Evolutionary conservation across 345 rosid genomes (phyloP).

Genomic region (thale cress (Arabidopsis thaliana)): DNA sequence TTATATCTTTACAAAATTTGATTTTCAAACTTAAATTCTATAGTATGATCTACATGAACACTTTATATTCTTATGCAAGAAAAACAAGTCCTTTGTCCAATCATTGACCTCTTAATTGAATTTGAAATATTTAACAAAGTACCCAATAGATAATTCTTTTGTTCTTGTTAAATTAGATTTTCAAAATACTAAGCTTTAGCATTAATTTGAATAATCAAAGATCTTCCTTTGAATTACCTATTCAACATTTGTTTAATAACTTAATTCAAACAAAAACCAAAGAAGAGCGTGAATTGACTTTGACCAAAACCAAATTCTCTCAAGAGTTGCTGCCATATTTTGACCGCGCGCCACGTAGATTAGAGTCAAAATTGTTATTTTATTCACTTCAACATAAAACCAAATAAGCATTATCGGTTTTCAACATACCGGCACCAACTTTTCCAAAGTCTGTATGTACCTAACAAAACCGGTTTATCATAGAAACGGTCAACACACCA

Average conservation of each 20-base stretch:
- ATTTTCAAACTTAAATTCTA: background rate
- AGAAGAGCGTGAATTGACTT: conserved; percentile 26
- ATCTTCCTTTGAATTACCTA: background rate
- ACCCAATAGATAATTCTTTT: no score
- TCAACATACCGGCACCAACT: conserved; percentile 10
- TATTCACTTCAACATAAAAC: background rate
- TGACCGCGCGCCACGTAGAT: conserved; percentile 3
- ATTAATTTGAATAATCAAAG: conserved; percentile 17
- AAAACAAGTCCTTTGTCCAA: background rate
- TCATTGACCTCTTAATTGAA: background rate
- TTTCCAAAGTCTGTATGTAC: background rate
- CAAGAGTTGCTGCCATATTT: background rate
- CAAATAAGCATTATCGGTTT: conserved; percentile 28
- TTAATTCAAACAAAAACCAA: conserved; percentile 11
- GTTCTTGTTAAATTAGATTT: no score
- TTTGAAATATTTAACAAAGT: no score
- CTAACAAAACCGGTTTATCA: conserved; percentile 29
- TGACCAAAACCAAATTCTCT: conserved; percentile 28
- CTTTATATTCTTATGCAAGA: background rate
- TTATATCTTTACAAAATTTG: background rate
- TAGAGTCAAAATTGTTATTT: conserved; percentile 3
- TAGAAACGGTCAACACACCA: conserved; percentile 31
- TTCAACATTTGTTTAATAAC: conserved; percentile 22
- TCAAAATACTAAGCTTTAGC: background rate
- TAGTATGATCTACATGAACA: background rate